phyloP scores from a whole-genome alignment of 202 grass and related monocot species.

The Zoysia matrella region DNA sequence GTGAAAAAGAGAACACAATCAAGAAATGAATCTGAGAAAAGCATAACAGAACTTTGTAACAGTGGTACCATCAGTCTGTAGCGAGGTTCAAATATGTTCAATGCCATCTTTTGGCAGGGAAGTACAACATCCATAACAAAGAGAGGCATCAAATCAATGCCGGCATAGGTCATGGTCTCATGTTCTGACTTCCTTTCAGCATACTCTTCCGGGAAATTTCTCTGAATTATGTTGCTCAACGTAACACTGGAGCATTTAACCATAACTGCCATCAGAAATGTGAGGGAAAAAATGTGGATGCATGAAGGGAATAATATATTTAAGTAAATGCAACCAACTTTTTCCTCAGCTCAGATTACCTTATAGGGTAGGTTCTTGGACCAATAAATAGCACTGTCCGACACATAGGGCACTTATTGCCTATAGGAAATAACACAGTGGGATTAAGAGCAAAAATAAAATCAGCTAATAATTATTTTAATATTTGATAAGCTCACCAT shows the following conservation, averaged over 20 bases:
- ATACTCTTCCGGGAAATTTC: constrained; percentile 90
- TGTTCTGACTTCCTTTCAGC: constrained; percentile 90
- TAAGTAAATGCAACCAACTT: constrained; percentile 17
- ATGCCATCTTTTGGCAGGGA: constrained; percentile 91
- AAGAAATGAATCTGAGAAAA: constrained; percentile 38
- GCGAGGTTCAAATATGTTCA: constrained; percentile 99
- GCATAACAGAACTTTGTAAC: constrained; percentile 20
- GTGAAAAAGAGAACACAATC: constrained; percentile 11
- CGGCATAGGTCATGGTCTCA: constrained; percentile 82
- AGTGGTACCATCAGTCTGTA: constrained; percentile 94
- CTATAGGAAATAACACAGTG: constrained; percentile 56
- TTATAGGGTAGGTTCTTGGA: constrained; percentile 91
- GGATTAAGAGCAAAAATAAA: constrained; percentile 39
- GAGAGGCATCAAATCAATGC: constrained; percentile 91
- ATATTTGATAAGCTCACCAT: constrained; percentile 67
- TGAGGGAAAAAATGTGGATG: constrained; percentile 15
- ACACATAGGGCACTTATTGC: constrained; percentile 97
- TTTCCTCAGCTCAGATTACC: constrained; percentile 50
- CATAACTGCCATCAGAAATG: constrained; percentile 52
- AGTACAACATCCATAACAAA: constrained; percentile 99
- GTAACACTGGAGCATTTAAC: constrained; percentile 79
- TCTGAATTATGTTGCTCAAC: constrained; percentile 95
- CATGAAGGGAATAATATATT: constrained; percentile 16
- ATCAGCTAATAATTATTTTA: constrained; percentile 25
- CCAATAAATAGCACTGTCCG: constrained; percentile 93